phyloP scores from a whole-genome alignment of 345 rosid genomes.

The Ceriops zippeliana region DNA sequence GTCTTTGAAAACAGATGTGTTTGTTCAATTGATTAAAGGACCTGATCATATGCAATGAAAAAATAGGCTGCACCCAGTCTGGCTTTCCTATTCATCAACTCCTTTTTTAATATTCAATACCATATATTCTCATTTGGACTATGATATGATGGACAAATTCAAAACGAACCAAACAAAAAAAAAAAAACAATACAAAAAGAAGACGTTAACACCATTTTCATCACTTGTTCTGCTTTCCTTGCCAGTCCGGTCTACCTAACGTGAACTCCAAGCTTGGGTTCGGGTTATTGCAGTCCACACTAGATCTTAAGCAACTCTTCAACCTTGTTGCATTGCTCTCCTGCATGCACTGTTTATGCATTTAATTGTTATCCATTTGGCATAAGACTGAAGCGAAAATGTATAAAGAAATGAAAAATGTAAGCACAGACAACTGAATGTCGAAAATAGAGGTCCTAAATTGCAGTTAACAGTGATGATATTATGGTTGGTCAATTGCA shows the following conservation, averaged over 20 bases:
- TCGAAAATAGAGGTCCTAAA: no score
- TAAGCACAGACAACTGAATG: no score
- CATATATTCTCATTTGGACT: not conserved
- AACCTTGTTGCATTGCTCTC: constrained; percentile 22
- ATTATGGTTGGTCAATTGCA: no score
- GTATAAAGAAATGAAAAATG: no score
- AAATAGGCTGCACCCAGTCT: no score
- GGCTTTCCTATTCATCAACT: no score
- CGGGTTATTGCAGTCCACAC: constrained; percentile 24
- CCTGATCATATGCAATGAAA: not conserved
- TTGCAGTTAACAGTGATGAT: no score
- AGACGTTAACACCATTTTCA: not conserved
- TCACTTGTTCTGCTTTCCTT: constrained; percentile 28
- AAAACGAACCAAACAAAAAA: not conserved
- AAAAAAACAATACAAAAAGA: not conserved
- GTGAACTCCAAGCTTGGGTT: constrained; percentile 76
- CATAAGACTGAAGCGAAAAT: not conserved
- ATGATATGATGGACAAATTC: not conserved
- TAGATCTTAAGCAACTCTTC: constrained; percentile 31
- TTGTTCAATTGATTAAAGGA: not conserved
- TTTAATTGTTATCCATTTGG: not conserved
- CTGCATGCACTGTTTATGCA: constrained; percentile 11
- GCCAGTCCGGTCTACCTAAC: constrained; percentile 76
- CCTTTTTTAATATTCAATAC: no score
- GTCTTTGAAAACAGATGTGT: not conserved